Conservation (phyloP, 495 filamentous ascomycete genomes). For the Tuber melanosporum region DNA sequence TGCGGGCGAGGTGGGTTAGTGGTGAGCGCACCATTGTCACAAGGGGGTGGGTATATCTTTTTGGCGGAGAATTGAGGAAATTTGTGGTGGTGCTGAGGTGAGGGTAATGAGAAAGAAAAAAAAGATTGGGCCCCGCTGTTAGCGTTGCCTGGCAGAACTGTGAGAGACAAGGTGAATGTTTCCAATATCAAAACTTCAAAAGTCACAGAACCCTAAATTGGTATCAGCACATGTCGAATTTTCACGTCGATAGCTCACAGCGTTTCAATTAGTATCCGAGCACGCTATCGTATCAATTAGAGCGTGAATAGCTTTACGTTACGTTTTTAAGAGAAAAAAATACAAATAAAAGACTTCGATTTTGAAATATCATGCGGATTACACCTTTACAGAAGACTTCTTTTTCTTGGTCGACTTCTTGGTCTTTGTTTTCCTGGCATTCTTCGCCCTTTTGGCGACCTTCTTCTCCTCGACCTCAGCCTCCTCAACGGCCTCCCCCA, state of each 20-base stretch:
- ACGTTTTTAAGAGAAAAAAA: background rate
- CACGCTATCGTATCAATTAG: background rate
- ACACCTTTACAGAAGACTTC: slow-evolving; percentile 35
- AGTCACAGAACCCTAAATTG: background rate
- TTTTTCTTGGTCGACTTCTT: slow-evolving; percentile 33
- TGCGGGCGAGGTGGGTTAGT: background rate
- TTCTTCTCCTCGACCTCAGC: slow-evolving; percentile 24
- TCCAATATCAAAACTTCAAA: background rate
- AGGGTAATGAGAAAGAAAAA: background rate
- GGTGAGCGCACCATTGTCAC: background rate
- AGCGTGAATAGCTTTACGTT: background rate
- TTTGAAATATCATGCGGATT: slow-evolving; percentile 5
- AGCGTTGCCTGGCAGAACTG: background rate
- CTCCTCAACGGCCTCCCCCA: slow-evolving; percentile 30
- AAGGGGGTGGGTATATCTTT: background rate
- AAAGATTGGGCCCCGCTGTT: background rate
- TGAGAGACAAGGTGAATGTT: background rate
- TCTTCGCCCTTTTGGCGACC: slow-evolving; percentile 29
- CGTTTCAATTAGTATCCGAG: background rate
- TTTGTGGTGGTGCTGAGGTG: background rate
- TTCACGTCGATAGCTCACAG: background rate
- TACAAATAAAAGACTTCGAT: background rate
- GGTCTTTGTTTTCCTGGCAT: slow-evolving; percentile 38
- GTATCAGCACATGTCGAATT: background rate
- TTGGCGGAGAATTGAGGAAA: background rate